Base-by-base conservation (phyloP, 2,329 filamentous ascomycete genomes). In the Scytalidium lignicola region DNA sequence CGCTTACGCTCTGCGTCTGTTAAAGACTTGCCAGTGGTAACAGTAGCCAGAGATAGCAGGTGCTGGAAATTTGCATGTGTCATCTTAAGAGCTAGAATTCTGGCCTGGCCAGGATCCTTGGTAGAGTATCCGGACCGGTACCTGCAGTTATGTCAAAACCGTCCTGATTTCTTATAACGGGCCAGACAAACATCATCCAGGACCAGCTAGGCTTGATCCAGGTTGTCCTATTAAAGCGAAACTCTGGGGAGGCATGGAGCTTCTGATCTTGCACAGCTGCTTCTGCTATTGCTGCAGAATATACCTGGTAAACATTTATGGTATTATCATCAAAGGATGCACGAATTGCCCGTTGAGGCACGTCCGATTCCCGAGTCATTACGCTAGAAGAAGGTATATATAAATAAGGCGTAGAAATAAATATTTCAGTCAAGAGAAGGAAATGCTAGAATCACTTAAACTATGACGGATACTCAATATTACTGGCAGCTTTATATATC, bases 161-260 rank as follows among this genome's bases (percentile, higher is more conserved):
- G n/a, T n/a, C n/a, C n/a, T n/a, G n/a, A n/a, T n/a, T n/a, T n/a
- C n/a, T n/a, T n/a, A n/a, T n/a, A n/a, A n/a, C n/a, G n/a, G n/a
- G n/a, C n/a, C n/a, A n/a, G 21, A 44, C n/a, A 32, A 42, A 53
- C 64, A 82, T 75, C 74, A 83, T 80, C 81, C 81, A 85, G 43
- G 70, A 67, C 74, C 79, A 85, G 51, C 73, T 78, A 0, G 80
- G 80, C 58, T 84, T 84, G 55, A 84, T 75, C 81, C 81, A 84
- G 3, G 80, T 84, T 79, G 82, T 83, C 46, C 80, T 74, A 1
- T 64, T 64, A n/a, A 67, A 66, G 13, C 64, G 69, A 65, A 83
- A 84, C 6, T 70, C 64, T 2, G 76, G 68, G 1, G 75, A 79
- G 0, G 77, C 74, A 43, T 73, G 65, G 39, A 85, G 73, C 8